phyloP scores from a whole-genome alignment of 345 rosid genomes.

The Euphorbia tirucalli region DNA sequence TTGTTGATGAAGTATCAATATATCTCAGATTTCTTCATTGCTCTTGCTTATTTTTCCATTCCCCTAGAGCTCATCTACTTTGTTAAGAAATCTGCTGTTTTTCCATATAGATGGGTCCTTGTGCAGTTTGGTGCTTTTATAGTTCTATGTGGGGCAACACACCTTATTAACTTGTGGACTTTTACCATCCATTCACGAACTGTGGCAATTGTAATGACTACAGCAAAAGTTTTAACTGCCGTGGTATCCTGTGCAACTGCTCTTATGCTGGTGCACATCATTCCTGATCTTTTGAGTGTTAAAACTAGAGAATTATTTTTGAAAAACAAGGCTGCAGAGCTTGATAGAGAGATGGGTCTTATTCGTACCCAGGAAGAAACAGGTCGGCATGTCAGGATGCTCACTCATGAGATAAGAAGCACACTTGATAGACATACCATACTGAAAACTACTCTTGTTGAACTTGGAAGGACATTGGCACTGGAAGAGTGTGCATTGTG shows the following conservation, averaged over 20 bases:
- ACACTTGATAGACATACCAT: conserved; percentile 96
- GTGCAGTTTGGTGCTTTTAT: conserved; percentile 99
- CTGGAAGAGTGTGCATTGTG: conserved; percentile 97
- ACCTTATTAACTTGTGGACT: conserved; percentile 95
- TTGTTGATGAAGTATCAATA: conserved; percentile 94
- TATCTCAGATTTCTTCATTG: conserved; percentile 97
- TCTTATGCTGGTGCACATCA: conserved; percentile 95
- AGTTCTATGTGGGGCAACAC: conserved; percentile 97
- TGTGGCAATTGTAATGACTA: conserved; percentile 82
- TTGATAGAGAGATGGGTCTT: conserved; percentile 96
- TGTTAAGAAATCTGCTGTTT: conserved; percentile 89
- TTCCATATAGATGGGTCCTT: conserved; percentile 97
- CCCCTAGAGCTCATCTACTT: conserved; percentile 94
- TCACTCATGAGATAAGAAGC: conserved; percentile 92
- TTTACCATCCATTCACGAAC: conserved; percentile 65
- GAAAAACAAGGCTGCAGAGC: conserved; percentile 95
- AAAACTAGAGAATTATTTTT: conserved; percentile 85
- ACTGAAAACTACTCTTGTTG: conserved; percentile 86
- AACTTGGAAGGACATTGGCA: conserved; percentile 82
- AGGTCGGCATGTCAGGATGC: conserved; percentile 94
- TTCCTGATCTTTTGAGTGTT: conserved; percentile 87
- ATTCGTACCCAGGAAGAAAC: conserved; percentile 98
- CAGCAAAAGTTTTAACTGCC: conserved; percentile 77
- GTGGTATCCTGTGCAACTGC: conserved; percentile 92
- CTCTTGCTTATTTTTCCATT: conserved; percentile 94